These are phyloP conservation scores for Blastocystis sp. DNA, from an alignment of 352 stramenopile genomes.

Conservation along the genomic window DNA sequence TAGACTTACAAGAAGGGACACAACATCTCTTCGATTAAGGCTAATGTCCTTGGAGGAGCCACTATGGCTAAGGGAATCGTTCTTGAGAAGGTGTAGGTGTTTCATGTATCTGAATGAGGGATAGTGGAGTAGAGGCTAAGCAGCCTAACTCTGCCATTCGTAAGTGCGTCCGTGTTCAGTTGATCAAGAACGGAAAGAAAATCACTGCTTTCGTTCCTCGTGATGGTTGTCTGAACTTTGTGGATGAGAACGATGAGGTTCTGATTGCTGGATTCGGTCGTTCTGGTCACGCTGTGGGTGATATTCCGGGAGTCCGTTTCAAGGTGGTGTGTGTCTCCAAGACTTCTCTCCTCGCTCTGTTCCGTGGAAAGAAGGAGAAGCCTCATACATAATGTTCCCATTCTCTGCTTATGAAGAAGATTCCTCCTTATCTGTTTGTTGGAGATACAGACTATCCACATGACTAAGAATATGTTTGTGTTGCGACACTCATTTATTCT, in stretches of 20 bases:
- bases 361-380: conserved; percentile 99
- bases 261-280: conserved; percentile 98
- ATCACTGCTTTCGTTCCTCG: conserved; percentile 98
- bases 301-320: conserved; percentile 99
- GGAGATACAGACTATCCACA: neutral
- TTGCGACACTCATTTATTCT: neutral
- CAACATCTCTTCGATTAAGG: conserved; percentile 97
- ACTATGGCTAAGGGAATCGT: conserved; percentile 99
- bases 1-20: conserved; percentile 97
- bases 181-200: conserved; percentile 99
- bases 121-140: conserved; percentile 97
- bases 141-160: conserved; percentile 99
- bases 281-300: conserved; percentile 95
- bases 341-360: conserved; percentile 87
- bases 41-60: conserved; percentile 96
- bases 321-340: conserved; percentile 76
- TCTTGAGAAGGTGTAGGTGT: conserved; percentile 93
- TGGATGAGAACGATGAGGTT: conserved; percentile 98
- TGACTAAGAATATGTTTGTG: neutral
- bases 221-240: conserved; percentile 99
- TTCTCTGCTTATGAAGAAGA: conserved; percentile 47
- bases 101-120: conserved; percentile 65
- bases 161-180: conserved; percentile 98
- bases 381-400: conserved; percentile 81
- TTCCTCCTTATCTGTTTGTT: neutral